These are phyloP conservation scores for Primulina tabacum DNA, from an alignment of 257 asterid genomes.

Conservation along the genomic window DNA sequence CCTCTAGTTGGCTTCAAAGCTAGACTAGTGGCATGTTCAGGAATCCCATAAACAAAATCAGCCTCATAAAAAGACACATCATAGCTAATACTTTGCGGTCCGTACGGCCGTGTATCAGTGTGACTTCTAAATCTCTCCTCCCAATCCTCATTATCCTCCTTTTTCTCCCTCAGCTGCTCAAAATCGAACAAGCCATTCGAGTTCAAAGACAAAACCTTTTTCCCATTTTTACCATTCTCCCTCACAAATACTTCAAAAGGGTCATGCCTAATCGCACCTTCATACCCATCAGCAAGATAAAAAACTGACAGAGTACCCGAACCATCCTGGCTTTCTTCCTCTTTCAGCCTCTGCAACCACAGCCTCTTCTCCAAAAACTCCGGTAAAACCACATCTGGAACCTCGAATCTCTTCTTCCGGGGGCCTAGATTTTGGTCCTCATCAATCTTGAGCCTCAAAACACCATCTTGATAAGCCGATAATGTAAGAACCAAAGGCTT, in stretches of 20 bases:
- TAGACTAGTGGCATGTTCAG: conserved; percentile 92
- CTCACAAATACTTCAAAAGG: conserved; percentile 92
- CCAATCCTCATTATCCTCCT: conserved; percentile 82
- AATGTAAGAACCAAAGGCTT: conserved; percentile 63
- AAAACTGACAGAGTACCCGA: conserved; percentile 49
- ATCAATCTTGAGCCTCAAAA: conserved; percentile 81
- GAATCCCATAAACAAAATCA: conserved; percentile 91
- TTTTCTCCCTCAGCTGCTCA: conserved; percentile 71
- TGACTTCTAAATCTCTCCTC: conserved; percentile 85
- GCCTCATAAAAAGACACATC: conserved; percentile 94
- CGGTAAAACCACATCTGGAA: conserved; percentile 79
- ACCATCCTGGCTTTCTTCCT: conserved; percentile 56
- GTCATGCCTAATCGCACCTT: conserved; percentile 80
- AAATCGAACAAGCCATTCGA: conserved; percentile 90
- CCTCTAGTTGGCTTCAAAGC: conserved; percentile 88
- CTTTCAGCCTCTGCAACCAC: conserved; percentile 65
- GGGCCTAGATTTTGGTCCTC: conserved; percentile 67
- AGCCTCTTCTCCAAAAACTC: conserved; percentile 67
- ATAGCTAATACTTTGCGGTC: conserved; percentile 91
- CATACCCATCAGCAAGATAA: conserved; percentile 81
- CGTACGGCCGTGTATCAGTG: conserved; percentile 77
- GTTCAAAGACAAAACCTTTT: conserved; percentile 74
- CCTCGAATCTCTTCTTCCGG: conserved; percentile 93
- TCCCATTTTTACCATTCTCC: conserved; percentile 62
- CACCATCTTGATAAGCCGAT: conserved; percentile 85